Percentiles rank a stretch among this genome's conserved stretches.
These are phyloP conservation scores for Nadsonia commutata DNA, from an alignment of 1,139 yeast species.

Conservation along the genomic window DNA sequence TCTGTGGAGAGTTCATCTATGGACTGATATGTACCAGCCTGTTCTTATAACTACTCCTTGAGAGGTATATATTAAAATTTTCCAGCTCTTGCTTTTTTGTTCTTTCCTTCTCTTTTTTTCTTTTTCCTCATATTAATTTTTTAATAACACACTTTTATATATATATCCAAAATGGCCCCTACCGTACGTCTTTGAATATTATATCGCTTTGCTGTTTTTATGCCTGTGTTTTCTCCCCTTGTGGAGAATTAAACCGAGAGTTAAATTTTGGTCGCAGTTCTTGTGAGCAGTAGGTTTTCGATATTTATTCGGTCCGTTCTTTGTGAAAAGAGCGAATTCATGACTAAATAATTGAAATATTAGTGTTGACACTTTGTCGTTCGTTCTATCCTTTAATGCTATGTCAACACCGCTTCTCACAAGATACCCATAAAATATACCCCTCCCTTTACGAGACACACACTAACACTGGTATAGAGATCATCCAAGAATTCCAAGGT, in stretches of 20 bases:
- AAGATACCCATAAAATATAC: neutral
- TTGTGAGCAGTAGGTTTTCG: neutral
- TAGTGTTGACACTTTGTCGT: too few relatives aligned
- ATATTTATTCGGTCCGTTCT: neutral
- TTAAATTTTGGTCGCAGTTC: neutral
- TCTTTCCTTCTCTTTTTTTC: neutral
- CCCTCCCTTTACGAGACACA: constrained; percentile 77
- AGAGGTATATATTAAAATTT: neutral
- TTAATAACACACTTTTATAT: neutral
- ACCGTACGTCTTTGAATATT: neutral
- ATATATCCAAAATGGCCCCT: neutral
- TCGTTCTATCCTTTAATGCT: too few relatives aligned
- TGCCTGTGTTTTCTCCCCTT: neutral
- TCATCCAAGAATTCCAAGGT: neutral
- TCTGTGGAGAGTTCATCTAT: neutral
- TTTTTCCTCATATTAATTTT: neutral
- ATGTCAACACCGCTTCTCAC: too few relatives aligned
- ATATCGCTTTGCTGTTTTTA: neutral
- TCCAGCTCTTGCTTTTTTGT: neutral
- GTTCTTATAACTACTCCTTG: neutral
- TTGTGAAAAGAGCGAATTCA: too few relatives aligned
- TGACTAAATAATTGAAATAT: too few relatives aligned
- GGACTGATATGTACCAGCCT: too few relatives aligned
- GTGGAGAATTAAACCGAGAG: too few relatives aligned
- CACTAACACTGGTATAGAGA: neutral